Evolutionary conservation across 2,329 filamentous ascomycete genomes (phyloP).

Genomic region (Aspergillus niger): DNA sequence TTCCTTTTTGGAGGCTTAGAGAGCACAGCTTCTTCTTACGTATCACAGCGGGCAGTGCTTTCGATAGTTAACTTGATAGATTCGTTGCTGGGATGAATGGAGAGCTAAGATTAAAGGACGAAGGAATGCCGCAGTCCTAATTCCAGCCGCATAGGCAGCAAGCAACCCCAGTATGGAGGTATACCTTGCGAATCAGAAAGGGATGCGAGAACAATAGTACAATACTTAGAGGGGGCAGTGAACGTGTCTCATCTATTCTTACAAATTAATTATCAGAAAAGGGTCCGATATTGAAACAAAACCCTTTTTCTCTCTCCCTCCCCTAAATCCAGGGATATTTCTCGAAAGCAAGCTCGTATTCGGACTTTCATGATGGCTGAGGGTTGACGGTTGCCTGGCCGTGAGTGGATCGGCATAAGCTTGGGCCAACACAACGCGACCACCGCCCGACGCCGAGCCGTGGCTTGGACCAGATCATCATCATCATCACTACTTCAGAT

Average conservation of each 20-base stretch:
- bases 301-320: background rate
- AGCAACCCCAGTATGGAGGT: background rate
- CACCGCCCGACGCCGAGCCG: slow-evolving; percentile 1
- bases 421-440: slow-evolving; percentile 14
- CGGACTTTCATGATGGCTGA: background rate
- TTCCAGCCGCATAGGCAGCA: background rate
- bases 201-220: background rate
- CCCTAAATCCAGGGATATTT: background rate
- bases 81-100: no score
- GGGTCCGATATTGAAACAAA: background rate
- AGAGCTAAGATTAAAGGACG: slow-evolving; percentile 5
- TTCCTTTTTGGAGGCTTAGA: background rate
- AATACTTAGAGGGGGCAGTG: background rate
- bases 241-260: background rate
- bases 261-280: background rate
- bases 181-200: background rate
- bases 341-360: background rate
- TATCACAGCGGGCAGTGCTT: background rate
- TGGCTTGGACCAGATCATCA: slow-evolving; percentile 1
- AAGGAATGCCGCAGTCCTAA: slow-evolving; percentile 1
- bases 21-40: background rate
- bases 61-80: background rate
- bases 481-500: background rate
- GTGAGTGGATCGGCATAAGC: slow-evolving; percentile 13
- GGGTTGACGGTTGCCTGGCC: slow-evolving; percentile 13